Evolutionary conservation across 1,284 basidiomycete species (phyloP).

Genomic region (Coniophora puteana): DNA sequence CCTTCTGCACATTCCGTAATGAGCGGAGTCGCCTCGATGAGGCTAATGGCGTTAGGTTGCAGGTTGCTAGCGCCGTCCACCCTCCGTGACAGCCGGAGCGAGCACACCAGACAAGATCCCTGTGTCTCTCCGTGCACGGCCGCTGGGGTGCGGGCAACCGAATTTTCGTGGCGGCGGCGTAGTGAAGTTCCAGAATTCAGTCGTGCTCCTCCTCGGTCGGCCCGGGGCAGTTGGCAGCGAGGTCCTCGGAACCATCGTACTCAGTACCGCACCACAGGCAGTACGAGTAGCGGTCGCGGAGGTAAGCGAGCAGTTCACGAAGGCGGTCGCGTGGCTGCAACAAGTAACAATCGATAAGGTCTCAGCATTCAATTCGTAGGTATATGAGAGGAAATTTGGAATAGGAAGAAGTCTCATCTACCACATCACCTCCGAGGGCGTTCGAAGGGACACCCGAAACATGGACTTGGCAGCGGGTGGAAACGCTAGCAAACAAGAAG

Average conservation of each 20-base stretch:
- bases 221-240: conserved; percentile 71
- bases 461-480: too few species aligned
- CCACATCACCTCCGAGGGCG: too few species aligned
- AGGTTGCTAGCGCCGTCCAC: too few species aligned
- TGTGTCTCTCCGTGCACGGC: too few species aligned
- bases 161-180: too few species aligned
- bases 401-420: conserved; percentile 8
- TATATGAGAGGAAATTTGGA: conserved; percentile 8
- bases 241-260: conserved; percentile 60
- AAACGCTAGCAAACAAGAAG: conserved; percentile 15
- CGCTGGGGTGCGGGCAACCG: too few species aligned
- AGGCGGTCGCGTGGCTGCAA: conserved; percentile 67
- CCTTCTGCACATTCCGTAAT: too few species aligned
- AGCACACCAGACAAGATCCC: too few species aligned
- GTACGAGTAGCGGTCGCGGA: conserved; percentile 68
- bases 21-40: too few species aligned
- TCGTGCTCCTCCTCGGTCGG: conserved; percentile 76
- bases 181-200: conserved; percentile 30
- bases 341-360: conserved; percentile 9
- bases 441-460: too few species aligned
- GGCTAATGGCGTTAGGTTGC: too few species aligned
- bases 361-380: not conserved
- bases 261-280: conserved; percentile 87
- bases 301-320: conserved; percentile 63
- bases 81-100: too few species aligned